Conservation (phyloP, 371 early-diverging fungal genomes). For the Mucor lusitanicus region DNA sequence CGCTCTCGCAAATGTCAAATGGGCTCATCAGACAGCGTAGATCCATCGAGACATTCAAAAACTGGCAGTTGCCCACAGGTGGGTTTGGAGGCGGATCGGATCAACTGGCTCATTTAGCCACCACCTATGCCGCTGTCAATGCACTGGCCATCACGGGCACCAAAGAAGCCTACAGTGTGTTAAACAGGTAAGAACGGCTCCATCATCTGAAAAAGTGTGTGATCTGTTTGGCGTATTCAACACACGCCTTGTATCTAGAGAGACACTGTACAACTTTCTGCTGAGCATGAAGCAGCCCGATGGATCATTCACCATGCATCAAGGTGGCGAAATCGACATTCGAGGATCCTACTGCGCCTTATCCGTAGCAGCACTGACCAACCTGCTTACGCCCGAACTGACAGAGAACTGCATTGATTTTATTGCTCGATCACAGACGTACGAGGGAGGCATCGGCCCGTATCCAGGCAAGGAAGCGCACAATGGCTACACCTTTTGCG, state of each 20-base stretch:
- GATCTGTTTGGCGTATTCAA: background rate
- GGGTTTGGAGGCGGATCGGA: constrained; percentile 90
- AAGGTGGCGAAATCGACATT: constrained; percentile 94
- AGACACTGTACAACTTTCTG: constrained; percentile 72
- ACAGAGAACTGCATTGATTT: constrained; percentile 71
- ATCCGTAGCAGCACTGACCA: constrained; percentile 75
- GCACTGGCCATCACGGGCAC: constrained; percentile 75
- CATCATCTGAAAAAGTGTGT: too few relatives aligned
- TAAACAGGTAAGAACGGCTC: constrained; percentile 52
- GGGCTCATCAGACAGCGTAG: constrained; percentile 21
- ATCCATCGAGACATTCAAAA: constrained; percentile 62
- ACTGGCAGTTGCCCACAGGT: constrained; percentile 74
- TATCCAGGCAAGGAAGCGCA: constrained; percentile 94
- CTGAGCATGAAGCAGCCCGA: constrained; percentile 82
- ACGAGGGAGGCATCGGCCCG: constrained; percentile 95
- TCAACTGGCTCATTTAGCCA: constrained; percentile 81
- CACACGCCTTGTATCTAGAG: constrained; percentile 29
- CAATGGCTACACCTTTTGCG: constrained; percentile 97
- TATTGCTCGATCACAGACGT: constrained; percentile 79
- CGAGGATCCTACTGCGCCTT: constrained; percentile 93
- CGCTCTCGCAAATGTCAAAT: background rate
- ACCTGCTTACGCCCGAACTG: constrained; percentile 82
- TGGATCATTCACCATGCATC: constrained; percentile 91
- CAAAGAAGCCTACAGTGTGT: constrained; percentile 68
- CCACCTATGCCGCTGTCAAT: constrained; percentile 87